These are phyloP conservation scores for Pisolithus albus DNA, from an alignment of 768 basidiomycete species.

Conservation along the genomic window DNA sequence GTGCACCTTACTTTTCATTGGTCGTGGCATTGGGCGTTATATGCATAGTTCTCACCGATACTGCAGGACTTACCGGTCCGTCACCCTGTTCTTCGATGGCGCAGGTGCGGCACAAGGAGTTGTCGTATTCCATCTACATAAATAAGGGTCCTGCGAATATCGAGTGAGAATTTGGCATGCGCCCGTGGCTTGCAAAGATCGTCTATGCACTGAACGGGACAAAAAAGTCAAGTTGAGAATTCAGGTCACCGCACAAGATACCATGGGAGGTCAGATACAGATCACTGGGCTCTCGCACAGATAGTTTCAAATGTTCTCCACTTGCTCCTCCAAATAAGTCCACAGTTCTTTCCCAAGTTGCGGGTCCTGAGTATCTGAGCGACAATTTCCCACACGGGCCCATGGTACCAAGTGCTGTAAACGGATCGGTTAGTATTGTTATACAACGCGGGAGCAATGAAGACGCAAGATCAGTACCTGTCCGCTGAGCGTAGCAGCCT, in stretches of 20 bases:
- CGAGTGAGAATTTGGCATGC: no score
- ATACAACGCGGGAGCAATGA: neutral
- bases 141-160: no score
- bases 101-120: neutral
- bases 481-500: slow-evolving; percentile 36
- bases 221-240: no score
- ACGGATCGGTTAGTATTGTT: neutral
- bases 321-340: slow-evolving; percentile 43
- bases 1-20: slow-evolving; percentile 21
- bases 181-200: no score
- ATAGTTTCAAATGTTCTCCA: slow-evolving; percentile 17
- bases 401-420: slow-evolving; percentile 42
- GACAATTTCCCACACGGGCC: slow-evolving; percentile 33
- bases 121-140: slow-evolving; percentile 15
- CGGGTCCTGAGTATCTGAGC: slow-evolving; percentile 28
- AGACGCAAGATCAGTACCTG: slow-evolving; percentile 27
- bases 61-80: neutral
- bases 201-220: no score
- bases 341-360: slow-evolving; percentile 33
- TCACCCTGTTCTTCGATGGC: neutral
- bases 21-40: no score
- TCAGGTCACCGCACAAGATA: no score
- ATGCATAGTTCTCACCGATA: neutral
- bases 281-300: no score
- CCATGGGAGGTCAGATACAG: no score